Percentiles rank a stretch among this genome's conserved stretches.
phyloP scores from a whole-genome alignment of 371 early-diverging fungal genomes.

The Syncephalis fuscata region DNA sequence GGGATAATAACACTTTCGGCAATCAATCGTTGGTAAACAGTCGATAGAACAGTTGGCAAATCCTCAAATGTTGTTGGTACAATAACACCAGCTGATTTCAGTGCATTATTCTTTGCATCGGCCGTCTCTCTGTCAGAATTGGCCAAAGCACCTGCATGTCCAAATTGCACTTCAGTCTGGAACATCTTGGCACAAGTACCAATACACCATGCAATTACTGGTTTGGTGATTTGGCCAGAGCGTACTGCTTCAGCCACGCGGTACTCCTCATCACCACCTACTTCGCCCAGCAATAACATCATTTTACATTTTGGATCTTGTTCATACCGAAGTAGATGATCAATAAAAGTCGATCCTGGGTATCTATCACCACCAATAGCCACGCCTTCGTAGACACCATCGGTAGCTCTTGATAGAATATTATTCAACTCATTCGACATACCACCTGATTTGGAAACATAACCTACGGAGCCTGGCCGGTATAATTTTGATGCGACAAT shows the following conservation, averaged over 20 bases:
- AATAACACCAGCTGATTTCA: constrained; percentile 74
- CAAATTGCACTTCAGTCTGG: constrained; percentile 93
- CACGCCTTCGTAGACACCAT: constrained; percentile 97
- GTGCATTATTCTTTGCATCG: constrained; percentile 85
- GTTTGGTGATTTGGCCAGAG: constrained; percentile 81
- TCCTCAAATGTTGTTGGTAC: constrained; percentile 95
- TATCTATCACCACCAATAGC: constrained; percentile 98
- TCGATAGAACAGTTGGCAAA: constrained; percentile 64
- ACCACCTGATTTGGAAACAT: constrained; percentile 96
- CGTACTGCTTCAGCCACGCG: constrained; percentile 82
- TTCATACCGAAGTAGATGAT: constrained; percentile 90
- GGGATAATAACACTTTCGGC: constrained; percentile 50
- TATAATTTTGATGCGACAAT: constrained; percentile 93
- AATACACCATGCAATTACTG: constrained; percentile 97
- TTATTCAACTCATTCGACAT: constrained; percentile 99
- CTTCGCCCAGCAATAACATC: constrained; percentile 90
- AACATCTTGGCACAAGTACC: constrained; percentile 98
- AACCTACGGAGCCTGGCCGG: constrained; percentile 90
- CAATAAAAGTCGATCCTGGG: constrained; percentile 96
- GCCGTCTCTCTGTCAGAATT: constrained; percentile 93
- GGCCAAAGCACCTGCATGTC: constrained; percentile 95
- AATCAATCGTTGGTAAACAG: constrained; percentile 64
- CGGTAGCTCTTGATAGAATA: constrained; percentile 86
- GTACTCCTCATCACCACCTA: constrained; percentile 97
- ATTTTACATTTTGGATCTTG: constrained; percentile 87